phyloP scores from a whole-genome alignment of 306 rosid species.

The Vigna mungo region DNA sequence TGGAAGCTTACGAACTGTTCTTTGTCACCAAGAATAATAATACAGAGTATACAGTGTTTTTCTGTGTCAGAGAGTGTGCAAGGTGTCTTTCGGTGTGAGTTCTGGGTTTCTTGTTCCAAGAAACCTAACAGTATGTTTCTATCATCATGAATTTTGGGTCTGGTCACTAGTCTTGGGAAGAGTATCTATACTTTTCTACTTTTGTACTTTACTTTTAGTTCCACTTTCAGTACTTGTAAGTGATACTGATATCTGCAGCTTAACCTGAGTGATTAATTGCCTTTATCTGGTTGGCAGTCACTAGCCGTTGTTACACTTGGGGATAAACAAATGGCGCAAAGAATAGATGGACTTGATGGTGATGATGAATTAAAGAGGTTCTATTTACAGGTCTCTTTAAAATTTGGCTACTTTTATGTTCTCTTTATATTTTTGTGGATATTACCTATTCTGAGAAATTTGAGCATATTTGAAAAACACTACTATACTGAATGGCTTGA shows the following conservation, averaged over 20 bases:
- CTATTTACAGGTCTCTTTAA: slow-evolving; percentile 83
- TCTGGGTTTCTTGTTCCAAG: too few species aligned
- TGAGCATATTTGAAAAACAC: slow-evolving; percentile 9
- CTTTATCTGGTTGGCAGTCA: slow-evolving; percentile 63
- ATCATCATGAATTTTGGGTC: neutral
- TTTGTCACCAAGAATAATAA: too few species aligned
- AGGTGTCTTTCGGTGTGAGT: too few species aligned
- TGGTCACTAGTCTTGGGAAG: slow-evolving; percentile 1
- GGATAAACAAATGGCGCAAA: slow-evolving; percentile 96
- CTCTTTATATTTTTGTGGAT: slow-evolving; percentile 19
- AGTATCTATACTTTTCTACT: neutral
- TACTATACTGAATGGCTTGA: slow-evolving; percentile 9
- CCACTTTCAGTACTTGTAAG: slow-evolving; percentile 11
- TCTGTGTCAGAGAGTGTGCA: too few species aligned
- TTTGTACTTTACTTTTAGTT: neutral
- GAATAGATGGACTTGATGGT: slow-evolving; percentile 84
- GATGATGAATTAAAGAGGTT: slow-evolving; percentile 87
- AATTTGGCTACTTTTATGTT: slow-evolving; percentile 37
- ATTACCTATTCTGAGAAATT: slow-evolving; percentile 31
- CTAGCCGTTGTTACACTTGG: slow-evolving; percentile 94
- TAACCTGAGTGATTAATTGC: slow-evolving; percentile 14
- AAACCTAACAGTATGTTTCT: neutral
- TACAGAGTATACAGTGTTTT: too few species aligned
- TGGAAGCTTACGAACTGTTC: too few species aligned
- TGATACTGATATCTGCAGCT: slow-evolving; percentile 36